phyloP scores from a whole-genome alignment of 148 eudicot genomes.

The Amaranthus palmeri region DNA sequence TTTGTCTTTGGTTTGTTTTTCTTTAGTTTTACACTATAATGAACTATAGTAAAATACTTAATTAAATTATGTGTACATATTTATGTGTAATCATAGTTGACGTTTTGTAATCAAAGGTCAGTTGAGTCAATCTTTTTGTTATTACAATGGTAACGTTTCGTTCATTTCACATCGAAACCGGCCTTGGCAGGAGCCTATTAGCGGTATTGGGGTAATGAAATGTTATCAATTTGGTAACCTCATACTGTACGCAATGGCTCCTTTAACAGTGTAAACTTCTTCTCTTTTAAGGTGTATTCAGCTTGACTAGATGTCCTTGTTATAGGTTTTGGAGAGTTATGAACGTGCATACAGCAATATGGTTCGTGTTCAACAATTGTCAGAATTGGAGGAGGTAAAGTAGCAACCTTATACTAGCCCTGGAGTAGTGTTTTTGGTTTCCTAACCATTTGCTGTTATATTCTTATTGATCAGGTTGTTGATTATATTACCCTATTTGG shows the following conservation, averaged over 20 bases:
- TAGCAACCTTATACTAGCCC: not conserved
- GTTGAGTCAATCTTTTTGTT: no score
- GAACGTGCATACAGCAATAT: slow-evolving; percentile 96
- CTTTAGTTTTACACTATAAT: no score
- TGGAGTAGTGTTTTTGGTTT: not conserved
- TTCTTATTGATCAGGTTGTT: slow-evolving; percentile 56
- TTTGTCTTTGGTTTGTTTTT: no score
- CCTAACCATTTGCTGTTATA: not conserved
- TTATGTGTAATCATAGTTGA: no score
- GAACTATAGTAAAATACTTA: no score
- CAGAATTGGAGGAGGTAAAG: slow-evolving; percentile 89
- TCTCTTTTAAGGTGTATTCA: not conserved
- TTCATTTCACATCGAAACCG: no score
- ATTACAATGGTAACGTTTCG: no score
- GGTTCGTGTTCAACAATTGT: slow-evolving; percentile 98
- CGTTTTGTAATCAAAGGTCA: no score
- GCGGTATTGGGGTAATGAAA: no score
- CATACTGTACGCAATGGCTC: not conserved
- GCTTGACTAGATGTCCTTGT: slow-evolving; percentile 1
- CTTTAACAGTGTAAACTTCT: not conserved
- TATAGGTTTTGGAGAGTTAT: slow-evolving; percentile 91
- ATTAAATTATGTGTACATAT: no score
- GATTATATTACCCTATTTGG: slow-evolving; percentile 88
- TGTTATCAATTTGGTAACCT: not conserved
- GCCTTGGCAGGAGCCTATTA: no score